A percentile compares a stretch with the other conserved stretches of the same genome.
Evolutionary conservation across 352 stramenopile genomes (phyloP).

Genomic region (Phytophthora cryptogea): DNA sequence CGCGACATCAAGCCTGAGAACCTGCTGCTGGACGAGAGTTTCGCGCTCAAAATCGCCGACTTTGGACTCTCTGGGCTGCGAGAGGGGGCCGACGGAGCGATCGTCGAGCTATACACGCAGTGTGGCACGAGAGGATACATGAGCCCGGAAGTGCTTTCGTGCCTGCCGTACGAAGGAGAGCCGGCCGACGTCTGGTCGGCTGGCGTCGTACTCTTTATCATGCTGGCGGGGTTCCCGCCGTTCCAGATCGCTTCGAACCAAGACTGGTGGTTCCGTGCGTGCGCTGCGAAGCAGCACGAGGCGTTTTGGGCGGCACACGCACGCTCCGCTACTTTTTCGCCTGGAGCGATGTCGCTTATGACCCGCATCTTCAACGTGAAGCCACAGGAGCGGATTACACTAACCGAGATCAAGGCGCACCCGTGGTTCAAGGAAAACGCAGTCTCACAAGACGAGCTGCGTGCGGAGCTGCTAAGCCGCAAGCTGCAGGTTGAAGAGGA

Average conservation of each 20-base stretch:
- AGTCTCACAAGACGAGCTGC: conserved; percentile 47
- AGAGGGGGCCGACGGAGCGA: conserved; percentile 59
- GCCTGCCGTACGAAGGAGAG: conserved; percentile 84
- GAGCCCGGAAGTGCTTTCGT: conserved; percentile 91
- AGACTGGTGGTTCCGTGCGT: conserved; percentile 92
- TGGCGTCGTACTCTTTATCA: conserved; percentile 94
- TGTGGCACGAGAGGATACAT: conserved; percentile 94
- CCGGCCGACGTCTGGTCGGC: conserved; percentile 91
- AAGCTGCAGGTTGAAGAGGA: conserved; percentile 74
- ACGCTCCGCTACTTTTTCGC: conserved; percentile 74
- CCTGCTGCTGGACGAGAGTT: conserved; percentile 86
- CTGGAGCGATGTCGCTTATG: conserved; percentile 73
- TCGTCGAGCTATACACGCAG: conserved; percentile 81
- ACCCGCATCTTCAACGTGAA: conserved; percentile 73
- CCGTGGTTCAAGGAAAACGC: conserved; percentile 63
- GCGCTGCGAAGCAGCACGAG: conserved; percentile 71
- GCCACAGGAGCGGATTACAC: conserved; percentile 74
- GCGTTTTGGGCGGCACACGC: conserved; percentile 80
- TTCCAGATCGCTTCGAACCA: conserved; percentile 89
- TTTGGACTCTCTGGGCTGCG: conserved; percentile 95
- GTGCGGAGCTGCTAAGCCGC: conserved; percentile 54
- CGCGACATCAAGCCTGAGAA: conserved; percentile 96
- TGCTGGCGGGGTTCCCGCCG: conserved; percentile 92
- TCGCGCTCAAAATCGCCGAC: conserved; percentile 93
- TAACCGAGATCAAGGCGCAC: conserved; percentile 80